Conservation (phyloP, 306 rosid species). For the Prunus davidiana region DNA sequence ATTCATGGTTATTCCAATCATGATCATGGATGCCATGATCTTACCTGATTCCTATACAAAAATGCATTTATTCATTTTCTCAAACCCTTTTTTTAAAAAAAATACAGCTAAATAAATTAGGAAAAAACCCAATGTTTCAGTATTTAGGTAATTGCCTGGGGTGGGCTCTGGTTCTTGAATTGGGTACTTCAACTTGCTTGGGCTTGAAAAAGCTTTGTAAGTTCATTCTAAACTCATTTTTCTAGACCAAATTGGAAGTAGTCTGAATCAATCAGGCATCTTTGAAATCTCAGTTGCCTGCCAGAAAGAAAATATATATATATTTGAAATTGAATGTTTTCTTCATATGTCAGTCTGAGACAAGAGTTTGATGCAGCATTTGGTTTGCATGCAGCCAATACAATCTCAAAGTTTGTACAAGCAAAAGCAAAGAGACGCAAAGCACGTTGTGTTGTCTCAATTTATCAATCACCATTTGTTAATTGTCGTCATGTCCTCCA, state of each 20-base stretch:
- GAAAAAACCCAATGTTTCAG: no score
- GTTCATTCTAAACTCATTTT: not conserved
- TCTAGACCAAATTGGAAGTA: not conserved
- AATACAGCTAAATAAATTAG: no score
- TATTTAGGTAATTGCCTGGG: not conserved
- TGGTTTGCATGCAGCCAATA: not conserved
- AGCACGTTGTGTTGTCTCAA: not conserved
- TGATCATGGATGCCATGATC: no score
- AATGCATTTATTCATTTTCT: no score
- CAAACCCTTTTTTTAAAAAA: no score
- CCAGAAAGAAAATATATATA: no score
- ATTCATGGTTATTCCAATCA: not conserved
- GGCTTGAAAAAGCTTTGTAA: not conserved
- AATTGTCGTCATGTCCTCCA: conserved; percentile 17
- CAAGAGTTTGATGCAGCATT: not conserved
- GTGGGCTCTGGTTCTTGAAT: not conserved
- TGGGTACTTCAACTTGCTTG: not conserved
- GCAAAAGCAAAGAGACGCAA: conserved; percentile 2
- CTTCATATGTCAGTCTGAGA: not conserved
- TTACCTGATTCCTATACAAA: no score
- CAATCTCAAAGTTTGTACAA: conserved; percentile 1
- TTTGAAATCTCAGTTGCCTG: not conserved
- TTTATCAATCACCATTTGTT: not conserved
- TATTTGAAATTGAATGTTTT: not conserved
- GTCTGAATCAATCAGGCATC: not conserved